Base-by-base conservation (phyloP, 176 grass and related monocot species). In the Zoysia japonica region DNA sequence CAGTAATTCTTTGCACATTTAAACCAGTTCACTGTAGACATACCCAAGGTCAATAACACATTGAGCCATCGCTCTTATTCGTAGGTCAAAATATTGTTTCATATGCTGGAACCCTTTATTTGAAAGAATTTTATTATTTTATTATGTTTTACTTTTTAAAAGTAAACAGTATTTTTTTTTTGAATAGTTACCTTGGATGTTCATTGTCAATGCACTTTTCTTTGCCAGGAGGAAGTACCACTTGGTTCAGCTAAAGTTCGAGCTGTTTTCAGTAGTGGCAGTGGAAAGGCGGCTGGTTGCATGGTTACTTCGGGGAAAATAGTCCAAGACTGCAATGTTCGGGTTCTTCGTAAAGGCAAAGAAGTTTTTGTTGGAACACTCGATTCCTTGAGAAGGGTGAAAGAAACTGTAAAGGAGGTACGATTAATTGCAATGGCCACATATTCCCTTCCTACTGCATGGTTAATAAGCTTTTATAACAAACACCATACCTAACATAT, bases 361-460 rank as follows among this genome's bases (percentile, higher is more conserved):
- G 89, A 72, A 77, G 49, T 86, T 87, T 85, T 89, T 77, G 85
- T 90, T 45, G 91, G 95, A 17, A 90, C 67, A 40, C 79, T 97
- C 6, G 71, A 88, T 91, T 97, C 95, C 8, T 80, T 97, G 78
- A 88, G 95, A 78, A 81, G 95, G 69, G 95, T 97, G 52, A 97
- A 97, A 79, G 95, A 97, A 87, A 87, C 84, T 82, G 89, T 97
- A n/a, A 97, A 97, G 72, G 95, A 97, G 95, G 95, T 97, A 88
- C 41, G 74, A 39, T 66, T 44, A 63, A 78, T 60, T 60, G 42
- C 41, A 66, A 28, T 57, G 52, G 60, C 38, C 14, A 51, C 47
- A 71, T 53, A 53, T 47, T 57, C 17, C 70, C 61, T 76, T 78
- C 7, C 20, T 37, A 44, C 28, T 53, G 46, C 52, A 67, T 86